phyloP scores from a whole-genome alignment of 495 filamentous ascomycete genomes.

The Chlorociboria aeruginascens region DNA sequence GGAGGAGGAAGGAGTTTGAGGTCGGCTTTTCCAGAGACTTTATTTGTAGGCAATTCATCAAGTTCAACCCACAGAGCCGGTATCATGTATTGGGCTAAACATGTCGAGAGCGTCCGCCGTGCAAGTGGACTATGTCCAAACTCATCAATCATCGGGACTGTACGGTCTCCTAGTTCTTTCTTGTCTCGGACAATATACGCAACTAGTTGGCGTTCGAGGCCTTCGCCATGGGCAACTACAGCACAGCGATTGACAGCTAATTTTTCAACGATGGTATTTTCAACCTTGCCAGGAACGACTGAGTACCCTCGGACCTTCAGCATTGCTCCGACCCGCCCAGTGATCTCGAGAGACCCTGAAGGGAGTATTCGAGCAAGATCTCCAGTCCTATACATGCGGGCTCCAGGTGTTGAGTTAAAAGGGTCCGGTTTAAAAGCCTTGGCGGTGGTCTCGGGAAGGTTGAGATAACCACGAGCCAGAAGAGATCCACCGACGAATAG shows the following conservation, averaged over 20 bases:
- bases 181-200: constrained; percentile 54
- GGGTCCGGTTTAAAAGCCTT: constrained; percentile 48
- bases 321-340: constrained; percentile 57
- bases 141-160: constrained; percentile 42
- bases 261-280: constrained; percentile 45
- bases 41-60: constrained; percentile 47
- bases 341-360: constrained; percentile 55
- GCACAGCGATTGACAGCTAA: constrained; percentile 49
- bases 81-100: constrained; percentile 63
- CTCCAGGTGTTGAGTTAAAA: constrained; percentile 26
- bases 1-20: constrained; percentile 48
- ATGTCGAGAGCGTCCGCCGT: constrained; percentile 38
- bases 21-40: constrained; percentile 58
- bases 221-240: constrained; percentile 50
- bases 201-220: constrained; percentile 50
- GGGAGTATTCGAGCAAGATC: constrained; percentile 52
- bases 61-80: constrained; percentile 53
- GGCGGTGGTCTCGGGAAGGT: constrained; percentile 53
- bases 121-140: constrained; percentile 46
- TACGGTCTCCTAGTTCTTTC: constrained; percentile 38
- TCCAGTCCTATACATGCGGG: constrained; percentile 56
- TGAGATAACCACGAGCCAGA: constrained; percentile 60
- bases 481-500: constrained; percentile 56
- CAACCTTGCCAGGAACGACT: constrained; percentile 53
- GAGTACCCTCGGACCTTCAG: constrained; percentile 57